These are phyloP conservation scores for Suhomyces sp. DNA, from an alignment of 805 yeast genomes.

Conservation along the genomic window DNA sequence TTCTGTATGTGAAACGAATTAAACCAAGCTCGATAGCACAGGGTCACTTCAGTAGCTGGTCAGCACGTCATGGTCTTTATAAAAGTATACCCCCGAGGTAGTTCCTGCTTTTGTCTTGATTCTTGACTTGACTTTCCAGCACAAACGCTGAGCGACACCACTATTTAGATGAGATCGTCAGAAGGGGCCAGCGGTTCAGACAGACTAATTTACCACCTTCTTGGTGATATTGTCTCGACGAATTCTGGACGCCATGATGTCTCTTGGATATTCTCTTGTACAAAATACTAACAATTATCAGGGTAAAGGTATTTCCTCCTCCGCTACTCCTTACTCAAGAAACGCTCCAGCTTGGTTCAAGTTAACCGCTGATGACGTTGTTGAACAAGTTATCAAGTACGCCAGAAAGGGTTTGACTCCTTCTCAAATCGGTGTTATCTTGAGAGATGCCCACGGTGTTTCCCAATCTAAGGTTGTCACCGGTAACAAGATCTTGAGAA, in stretches of 20 bases:
- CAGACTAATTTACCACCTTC: background rate
- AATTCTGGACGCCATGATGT: background rate
- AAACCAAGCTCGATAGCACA: constrained; percentile 22
- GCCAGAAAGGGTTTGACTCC: constrained; percentile 99
- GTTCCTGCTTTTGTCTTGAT: constrained; percentile 23
- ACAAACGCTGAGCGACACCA: constrained; percentile 49
- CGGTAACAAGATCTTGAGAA: constrained; percentile 99
- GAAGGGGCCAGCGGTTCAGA: background rate
- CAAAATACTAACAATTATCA: constrained; percentile 43
- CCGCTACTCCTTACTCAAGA: constrained; percentile 99
- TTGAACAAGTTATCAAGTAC: constrained; percentile 98
- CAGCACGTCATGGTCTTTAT: constrained; percentile 13
- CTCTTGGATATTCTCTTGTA: background rate
- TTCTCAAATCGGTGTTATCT: constrained; percentile 98
- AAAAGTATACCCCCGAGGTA: constrained; percentile 10
- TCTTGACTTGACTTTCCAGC: constrained; percentile 7
- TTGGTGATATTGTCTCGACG: background rate
- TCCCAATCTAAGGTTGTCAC: constrained; percentile 96
- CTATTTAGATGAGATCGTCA: constrained; percentile 11
- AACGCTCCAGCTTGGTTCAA: constrained; percentile 99
- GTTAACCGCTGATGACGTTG: constrained; percentile 89
- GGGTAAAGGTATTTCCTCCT: constrained; percentile 99
- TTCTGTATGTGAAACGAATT: constrained; percentile 63
- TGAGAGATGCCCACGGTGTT: constrained; percentile 99
- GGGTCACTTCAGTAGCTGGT: constrained; percentile 23